Percentiles rank a stretch among this genome's conserved stretches.
Evolutionary conservation across 306 rosid species (phyloP).

Genomic region (Quercus gilva): DNA sequence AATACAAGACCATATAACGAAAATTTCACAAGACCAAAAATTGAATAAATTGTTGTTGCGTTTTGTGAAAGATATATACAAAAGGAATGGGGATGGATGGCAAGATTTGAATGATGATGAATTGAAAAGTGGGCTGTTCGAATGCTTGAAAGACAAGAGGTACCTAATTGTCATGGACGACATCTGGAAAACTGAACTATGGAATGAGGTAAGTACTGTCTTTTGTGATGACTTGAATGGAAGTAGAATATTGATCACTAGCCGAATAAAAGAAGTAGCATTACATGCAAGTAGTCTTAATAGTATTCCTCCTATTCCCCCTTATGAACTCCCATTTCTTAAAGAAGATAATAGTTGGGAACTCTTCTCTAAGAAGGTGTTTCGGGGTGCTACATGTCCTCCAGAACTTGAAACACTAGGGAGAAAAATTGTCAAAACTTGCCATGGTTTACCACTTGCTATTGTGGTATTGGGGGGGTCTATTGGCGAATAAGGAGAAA

Average conservation of each 20-base stretch:
- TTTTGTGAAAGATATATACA: too few species aligned
- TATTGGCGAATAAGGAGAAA: neutral
- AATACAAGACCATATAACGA: too few species aligned
- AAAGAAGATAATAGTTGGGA: constrained; percentile 29
- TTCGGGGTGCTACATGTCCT: neutral
- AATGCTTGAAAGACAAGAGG: too few species aligned
- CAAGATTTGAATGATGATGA: too few species aligned
- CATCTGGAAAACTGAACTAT: constrained; percentile 11
- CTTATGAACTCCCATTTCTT: neutral
- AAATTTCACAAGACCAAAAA: too few species aligned
- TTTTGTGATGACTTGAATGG: constrained; percentile 7
- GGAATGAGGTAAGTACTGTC: constrained; percentile 4
- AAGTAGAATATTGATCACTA: constrained; percentile 24
- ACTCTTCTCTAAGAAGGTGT: constrained; percentile 10
- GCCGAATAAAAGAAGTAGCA: constrained; percentile 26
- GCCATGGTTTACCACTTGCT: neutral
- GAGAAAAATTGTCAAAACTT: neutral
- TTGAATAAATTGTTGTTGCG: too few species aligned
- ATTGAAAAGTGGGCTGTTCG: too few species aligned
- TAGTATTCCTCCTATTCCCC: neutral
- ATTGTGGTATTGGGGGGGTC: neutral
- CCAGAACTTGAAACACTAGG: neutral
- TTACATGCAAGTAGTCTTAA: neutral
- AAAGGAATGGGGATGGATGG: too few species aligned
- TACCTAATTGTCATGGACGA: constrained; percentile 6